Evolutionary conservation across 2,329 filamentous ascomycete genomes (phyloP).

Genomic region (Metarhizium anisopliae): DNA sequence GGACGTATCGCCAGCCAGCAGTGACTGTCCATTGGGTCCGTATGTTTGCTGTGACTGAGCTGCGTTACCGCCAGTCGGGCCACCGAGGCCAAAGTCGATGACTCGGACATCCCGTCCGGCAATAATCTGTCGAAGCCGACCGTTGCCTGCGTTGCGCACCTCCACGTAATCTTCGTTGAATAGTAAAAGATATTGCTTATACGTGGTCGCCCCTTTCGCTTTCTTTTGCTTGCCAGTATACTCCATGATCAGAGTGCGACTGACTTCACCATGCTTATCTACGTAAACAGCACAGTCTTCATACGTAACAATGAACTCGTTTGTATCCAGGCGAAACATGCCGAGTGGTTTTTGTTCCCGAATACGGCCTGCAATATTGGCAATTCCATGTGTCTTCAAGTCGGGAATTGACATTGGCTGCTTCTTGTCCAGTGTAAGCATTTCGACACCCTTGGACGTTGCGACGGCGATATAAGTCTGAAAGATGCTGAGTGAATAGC

Average conservation of each 20-base stretch:
- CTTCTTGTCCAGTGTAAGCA: conserved; percentile 95
- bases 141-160: conserved; percentile 93
- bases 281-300: conserved; percentile 96
- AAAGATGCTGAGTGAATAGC: conserved; percentile 92
- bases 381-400: conserved; percentile 66
- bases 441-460: conserved; percentile 87
- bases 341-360: conserved; percentile 76
- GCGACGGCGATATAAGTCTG: conserved; percentile 87
- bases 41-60: conserved; percentile 22
- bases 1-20: conserved; percentile 34
- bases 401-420: conserved; percentile 90
- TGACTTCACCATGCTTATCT: conserved; percentile 96
- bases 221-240: conserved; percentile 82
- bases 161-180: conserved; percentile 97
- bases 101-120: conserved; percentile 83
- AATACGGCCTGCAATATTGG: conserved; percentile 77
- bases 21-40: conserved; percentile 25
- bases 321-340: conserved; percentile 92
- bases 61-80: conserved; percentile 44
- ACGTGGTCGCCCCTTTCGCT: conserved; percentile 79
- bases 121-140: conserved; percentile 86
- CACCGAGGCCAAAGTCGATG: conserved; percentile 72
- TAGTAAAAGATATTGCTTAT: conserved; percentile 81
- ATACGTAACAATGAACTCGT: conserved; percentile 88
- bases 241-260: conserved; percentile 91